phyloP scores from a whole-genome alignment of 2,329 filamentous ascomycete genomes.

The Zasmidium citrigriseum region DNA sequence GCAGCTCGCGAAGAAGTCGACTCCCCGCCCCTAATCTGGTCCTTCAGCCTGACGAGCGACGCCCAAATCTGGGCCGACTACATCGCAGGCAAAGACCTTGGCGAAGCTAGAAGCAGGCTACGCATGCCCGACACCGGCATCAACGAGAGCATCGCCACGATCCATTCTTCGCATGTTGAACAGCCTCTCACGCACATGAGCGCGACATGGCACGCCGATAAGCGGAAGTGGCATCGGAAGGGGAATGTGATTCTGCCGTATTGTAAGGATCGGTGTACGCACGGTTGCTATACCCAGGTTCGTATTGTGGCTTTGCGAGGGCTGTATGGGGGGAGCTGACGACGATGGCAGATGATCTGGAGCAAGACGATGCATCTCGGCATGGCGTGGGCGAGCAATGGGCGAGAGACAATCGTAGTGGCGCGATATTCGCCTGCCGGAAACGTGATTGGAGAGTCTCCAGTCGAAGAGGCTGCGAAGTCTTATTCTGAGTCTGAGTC shows the following conservation, averaged over 20 bases:
- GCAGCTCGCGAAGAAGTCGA: background rate
- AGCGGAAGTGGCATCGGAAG: constrained; percentile 1
- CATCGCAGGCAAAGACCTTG: background rate
- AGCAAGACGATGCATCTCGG: constrained; percentile 2
- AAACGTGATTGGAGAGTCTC: background rate
- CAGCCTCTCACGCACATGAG: background rate
- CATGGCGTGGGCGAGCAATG: constrained; percentile 1
- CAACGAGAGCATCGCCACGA: background rate
- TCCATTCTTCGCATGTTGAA: background rate
- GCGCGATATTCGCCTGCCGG: constrained; percentile 3
- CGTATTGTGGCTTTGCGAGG: background rate
- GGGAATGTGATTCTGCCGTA: background rate
- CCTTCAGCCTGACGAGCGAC: background rate
- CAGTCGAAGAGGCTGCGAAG: background rate
- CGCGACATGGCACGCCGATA: background rate
- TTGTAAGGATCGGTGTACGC: background rate
- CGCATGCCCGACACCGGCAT: background rate
- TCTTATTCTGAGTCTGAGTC: background rate
- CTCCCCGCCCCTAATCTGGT: constrained; percentile 4
- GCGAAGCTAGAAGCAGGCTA: background rate
- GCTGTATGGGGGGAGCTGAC: background rate
- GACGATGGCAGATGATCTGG: constrained; percentile 2
- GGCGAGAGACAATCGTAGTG: background rate
- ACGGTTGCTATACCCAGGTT: constrained; percentile 1
- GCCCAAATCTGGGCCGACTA: constrained; percentile 7